Conservation (phyloP, 805 yeast genomes). For the Wickerhamiella azymoides region DNA sequence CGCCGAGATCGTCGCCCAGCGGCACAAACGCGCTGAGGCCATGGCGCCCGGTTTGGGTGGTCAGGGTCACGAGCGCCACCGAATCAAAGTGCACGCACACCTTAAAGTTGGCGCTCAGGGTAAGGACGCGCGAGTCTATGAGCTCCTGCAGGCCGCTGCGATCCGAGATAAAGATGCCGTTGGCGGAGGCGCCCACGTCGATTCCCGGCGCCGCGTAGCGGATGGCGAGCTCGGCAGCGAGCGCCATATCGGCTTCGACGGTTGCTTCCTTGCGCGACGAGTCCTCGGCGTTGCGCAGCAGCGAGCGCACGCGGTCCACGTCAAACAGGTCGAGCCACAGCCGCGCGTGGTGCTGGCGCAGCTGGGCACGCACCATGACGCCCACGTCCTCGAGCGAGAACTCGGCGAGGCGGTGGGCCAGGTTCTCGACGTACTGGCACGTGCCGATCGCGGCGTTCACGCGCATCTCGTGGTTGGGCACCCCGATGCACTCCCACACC, state of each 20-base stretch:
- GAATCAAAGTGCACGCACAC: conserved; percentile 1
- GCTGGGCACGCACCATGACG: conserved; percentile 4
- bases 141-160: neutral
- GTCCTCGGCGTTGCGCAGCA: conserved; percentile 4
- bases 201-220: conserved; percentile 2
- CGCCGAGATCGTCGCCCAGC: neutral
- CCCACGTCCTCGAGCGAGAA: conserved; percentile 1
- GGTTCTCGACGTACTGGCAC: conserved; percentile 2
- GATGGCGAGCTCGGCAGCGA: conserved; percentile 1
- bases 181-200: neutral
- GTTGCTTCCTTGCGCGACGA: neutral
- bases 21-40: conserved; percentile 2
- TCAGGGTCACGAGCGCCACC: neutral
- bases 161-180: neutral
- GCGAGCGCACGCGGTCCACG: conserved; percentile 1
- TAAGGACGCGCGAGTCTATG: neutral
- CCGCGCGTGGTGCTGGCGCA: neutral
- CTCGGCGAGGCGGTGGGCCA: neutral
- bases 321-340: conserved; percentile 3
- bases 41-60: neutral
- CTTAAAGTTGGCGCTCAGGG: conserved; percentile 2
- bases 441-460: conserved; percentile 4
- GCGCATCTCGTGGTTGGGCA: conserved; percentile 3
- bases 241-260: neutral
- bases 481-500: conserved; percentile 6